Base-by-base conservation (phyloP, 2,329 filamentous ascomycete species). In the Ophiostoma australiae region DNA sequence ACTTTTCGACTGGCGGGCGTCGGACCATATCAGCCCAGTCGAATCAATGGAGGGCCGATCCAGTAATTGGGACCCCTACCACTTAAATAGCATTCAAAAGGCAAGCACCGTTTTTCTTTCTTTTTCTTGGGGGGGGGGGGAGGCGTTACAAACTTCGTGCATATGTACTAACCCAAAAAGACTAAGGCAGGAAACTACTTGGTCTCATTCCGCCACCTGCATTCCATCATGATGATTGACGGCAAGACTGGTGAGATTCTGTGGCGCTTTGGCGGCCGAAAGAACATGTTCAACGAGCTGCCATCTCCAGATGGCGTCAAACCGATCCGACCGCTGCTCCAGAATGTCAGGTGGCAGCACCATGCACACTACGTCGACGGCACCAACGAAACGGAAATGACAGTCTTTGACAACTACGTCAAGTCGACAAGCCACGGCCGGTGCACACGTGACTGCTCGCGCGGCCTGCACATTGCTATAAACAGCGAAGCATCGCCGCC, bases 1-100 rank as follows among this genome's bases (percentile, higher is more conserved):
- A 10, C 73, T 88, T 17, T 89, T 88, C 72, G 85, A 88, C 74
- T 89, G 86, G 87, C 82, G 81, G 31, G 84, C 83, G 73, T 77
- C 87, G 11, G 85, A 87, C 71, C 84, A 88, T 52, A 74, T 76
- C 70, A 76, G 74, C 72, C 73, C 72, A 35, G 73, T 72, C 3
- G 74, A 76, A 65, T 77, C 78, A 0, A 67, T 69, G 52, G 69
- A 72, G 44, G n/a, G 35, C 3, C 17, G 23, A n/a, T 39, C 55
- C 5, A 55, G 58, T 6, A 27, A 37, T n/a, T 85, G 82, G 78
- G 84, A 85, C 74, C 84, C 81, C 73, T 85, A 84, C 74, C 83
- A 85, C 75, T 79, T 84, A 75, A 84, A 85, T 76, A 81, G 80
- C 39, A 79, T 85, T 39, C 80, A 84, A 63, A 63, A 63, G 58